Base-by-base conservation (phyloP, 176 grass and related monocot genomes). In the Tillandsia leiboldiana region DNA sequence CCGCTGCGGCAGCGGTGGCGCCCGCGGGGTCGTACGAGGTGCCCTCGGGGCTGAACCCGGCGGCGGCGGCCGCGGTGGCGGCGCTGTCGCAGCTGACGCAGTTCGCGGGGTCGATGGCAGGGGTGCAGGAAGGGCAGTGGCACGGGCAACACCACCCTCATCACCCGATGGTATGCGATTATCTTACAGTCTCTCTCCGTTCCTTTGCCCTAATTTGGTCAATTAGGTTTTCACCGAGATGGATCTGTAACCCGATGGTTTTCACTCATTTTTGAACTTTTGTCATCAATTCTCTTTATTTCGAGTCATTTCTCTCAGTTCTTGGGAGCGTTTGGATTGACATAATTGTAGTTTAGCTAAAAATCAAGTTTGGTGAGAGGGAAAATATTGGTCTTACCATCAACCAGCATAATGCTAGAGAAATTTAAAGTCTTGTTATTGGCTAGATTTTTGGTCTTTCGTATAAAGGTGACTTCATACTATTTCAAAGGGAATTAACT, bases 71-170 rank as follows among this genome's bases (percentile, higher is more conserved):
- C n/a, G 79, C 67, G 49, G 29, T 28, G 17, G 8, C 71, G 11
- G 57, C 58, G 9, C 48, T 57, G 42, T 10, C 64, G 12, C 78
- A 81, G 67, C 28, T 63, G 47, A 47, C 67, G 9, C 50, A 73
- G 63, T 81, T 69, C 28, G 74, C 49, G 13, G 42, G 68, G 76
- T 42, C 50, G 66, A 71, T 79, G 56, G 56, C 27, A 53, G n/a
- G n/a, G 78, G 26, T 6, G 50, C 70, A 0, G 14, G 50, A 66
- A 54, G 65, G 70, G 70, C 66, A 53, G 12, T 57, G 52, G 27
- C 53, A 27, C 47, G 53, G 29, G 1, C 64, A 66, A 14, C 24
- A 66, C 26, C 28, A 61, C 22, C 56, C 15, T 15, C 15, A 9
- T 15, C 56, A 61, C 13, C 56, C n/a, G 56, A 9, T 8, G 56